A percentile compares a stretch with the other conserved stretches of the same genome.
phyloP scores from a whole-genome alignment of 2,329 filamentous ascomycete genomes.

The Coniella lustricola region DNA sequence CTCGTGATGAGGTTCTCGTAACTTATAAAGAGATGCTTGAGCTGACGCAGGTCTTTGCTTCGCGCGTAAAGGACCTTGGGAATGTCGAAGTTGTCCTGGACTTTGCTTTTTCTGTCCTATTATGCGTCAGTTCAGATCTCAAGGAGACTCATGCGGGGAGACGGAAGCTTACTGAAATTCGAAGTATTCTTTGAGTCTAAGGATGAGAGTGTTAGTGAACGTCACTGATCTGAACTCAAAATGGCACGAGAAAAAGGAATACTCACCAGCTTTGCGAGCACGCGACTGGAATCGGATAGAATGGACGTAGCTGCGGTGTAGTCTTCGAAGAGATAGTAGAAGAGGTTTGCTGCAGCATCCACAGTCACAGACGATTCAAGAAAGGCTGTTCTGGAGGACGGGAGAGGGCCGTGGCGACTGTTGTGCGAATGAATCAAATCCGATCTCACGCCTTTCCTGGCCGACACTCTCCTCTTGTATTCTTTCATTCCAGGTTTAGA shows the following conservation, averaged over 20 bases:
- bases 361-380: slow-evolving; percentile 24
- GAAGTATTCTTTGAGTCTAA: slow-evolving; percentile 30
- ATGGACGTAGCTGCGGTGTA: slow-evolving; percentile 53
- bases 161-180: slow-evolving; percentile 25
- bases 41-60: slow-evolving; percentile 52
- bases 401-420: not conserved
- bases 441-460: slow-evolving; percentile 32
- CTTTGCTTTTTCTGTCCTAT: slow-evolving; percentile 23
- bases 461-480: slow-evolving; percentile 33
- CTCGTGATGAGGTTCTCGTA: slow-evolving; percentile 54
- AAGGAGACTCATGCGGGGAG: too few relatives aligned
- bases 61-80: slow-evolving; percentile 51
- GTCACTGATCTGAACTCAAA: not conserved
- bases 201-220: not conserved
- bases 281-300: slow-evolving; percentile 39
- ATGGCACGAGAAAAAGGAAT: not conserved
- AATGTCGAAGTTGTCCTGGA: slow-evolving; percentile 42
- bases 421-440: slow-evolving; percentile 18
- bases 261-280: slow-evolving; percentile 42
- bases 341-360: slow-evolving; percentile 53
- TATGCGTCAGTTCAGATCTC: not conserved
- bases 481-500: slow-evolving; percentile 31
- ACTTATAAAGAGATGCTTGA: slow-evolving; percentile 53
- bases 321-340: slow-evolving; percentile 63
- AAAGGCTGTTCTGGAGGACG: not conserved